Evolutionary conservation across 768 basidiomycete genomes (phyloP), one percentile per base, ranked within the genome.

Genomic region (Cystofilobasidium bisporidii): DNA sequence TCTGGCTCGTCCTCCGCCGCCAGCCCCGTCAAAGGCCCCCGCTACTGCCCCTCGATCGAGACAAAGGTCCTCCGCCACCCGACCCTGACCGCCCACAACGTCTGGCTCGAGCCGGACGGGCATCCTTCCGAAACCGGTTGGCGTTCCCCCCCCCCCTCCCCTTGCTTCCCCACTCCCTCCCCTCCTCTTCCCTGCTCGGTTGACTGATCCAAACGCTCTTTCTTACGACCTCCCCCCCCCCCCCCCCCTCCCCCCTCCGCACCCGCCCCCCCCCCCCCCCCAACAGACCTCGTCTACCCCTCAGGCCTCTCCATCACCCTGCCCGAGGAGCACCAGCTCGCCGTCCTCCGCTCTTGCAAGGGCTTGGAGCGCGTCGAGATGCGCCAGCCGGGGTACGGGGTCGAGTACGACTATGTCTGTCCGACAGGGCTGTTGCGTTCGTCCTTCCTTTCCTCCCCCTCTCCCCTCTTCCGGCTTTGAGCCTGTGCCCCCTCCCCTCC

Each of bases 51-150:
- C 9, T 91, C 89, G 0, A 81, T 94, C 0, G 91, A 94, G 75
- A 84, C 88, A 14, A 94, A 94, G 75, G 83, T 94, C 12, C 79
- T 85, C 45, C 83, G 89, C 17, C 93, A 93, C 74, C 82, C 82
- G 3, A 78, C 87, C 69, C 90, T 87, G 75, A 77, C 79, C 9
- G 77, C 78, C 6, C 91, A 94, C 72, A 84, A 78, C 2, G 82
- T 93, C 48, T 94, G 91, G 90, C 79, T 94, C 3, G 91, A 94
- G 74, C 91, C 90, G 0, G 91, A 94, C 74, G 91, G 91, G 0
- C 91, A 33, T n/a, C 50, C 62, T 6, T 6, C 89, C 67, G 88
- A 90, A 73, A 88, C 90, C 20, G 85, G 90, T 88, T 48, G 33
- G 26, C 18, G 3, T 3, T 15, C 8, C 4, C 8, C 8, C 15